These are phyloP conservation scores for Aureobasidium uvarum DNA, from an alignment of 2,329 filamentous ascomycete genomes.

Conservation along the genomic window DNA sequence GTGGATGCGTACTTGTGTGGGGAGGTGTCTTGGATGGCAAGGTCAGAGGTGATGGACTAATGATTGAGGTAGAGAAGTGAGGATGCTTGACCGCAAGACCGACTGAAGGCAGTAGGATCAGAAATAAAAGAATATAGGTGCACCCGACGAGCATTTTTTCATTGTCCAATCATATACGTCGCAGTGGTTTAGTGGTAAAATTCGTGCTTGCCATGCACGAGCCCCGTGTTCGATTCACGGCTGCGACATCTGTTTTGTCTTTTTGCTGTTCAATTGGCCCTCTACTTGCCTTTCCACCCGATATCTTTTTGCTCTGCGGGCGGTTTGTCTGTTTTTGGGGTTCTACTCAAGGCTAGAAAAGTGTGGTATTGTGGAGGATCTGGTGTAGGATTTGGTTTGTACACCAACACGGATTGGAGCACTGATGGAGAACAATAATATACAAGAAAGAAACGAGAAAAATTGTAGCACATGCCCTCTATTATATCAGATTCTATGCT, in stretches of 20 bases:
- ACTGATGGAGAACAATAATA: no score
- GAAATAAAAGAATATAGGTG: background rate
- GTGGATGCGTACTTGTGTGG: slow-evolving; percentile 53
- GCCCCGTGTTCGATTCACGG: slow-evolving; percentile 27
- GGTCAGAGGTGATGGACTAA: slow-evolving; percentile 43
- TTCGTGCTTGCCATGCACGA: slow-evolving; percentile 26
- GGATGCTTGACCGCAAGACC: background rate
- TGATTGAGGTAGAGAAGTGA: slow-evolving; percentile 34
- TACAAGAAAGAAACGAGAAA: background rate
- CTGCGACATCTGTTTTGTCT: slow-evolving; percentile 16
- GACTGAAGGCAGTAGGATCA: background rate
- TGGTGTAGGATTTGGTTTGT: background rate
- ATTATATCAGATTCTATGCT: background rate
- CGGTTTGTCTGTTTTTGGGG: background rate
- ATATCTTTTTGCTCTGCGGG: no score
- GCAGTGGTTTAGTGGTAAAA: slow-evolving; percentile 27
- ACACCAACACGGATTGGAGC: background rate
- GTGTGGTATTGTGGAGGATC: background rate
- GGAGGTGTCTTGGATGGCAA: slow-evolving; percentile 51
- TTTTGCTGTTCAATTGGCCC: background rate
- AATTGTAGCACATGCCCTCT: background rate
- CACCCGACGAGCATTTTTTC: background rate
- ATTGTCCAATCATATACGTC: slow-evolving; percentile 7
- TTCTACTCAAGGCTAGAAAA: background rate
- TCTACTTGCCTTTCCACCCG: background rate